Evolutionary conservation across 176 grass and related monocot genomes (phyloP).

Genomic region (Oryza meyeriana): DNA sequence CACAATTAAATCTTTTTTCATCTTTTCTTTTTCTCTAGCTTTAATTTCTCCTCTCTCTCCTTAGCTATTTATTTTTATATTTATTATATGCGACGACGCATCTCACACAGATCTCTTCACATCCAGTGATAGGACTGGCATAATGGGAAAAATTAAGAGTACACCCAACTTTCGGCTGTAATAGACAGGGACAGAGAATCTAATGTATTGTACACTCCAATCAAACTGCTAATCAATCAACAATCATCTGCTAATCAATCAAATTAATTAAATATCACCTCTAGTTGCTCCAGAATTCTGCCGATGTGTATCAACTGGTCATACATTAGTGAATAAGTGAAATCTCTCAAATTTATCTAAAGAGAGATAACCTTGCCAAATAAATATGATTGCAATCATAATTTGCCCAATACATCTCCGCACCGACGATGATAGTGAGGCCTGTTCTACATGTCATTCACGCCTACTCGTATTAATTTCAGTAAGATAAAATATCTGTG

Average conservation of each 20-base stretch:
- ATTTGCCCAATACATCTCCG: neutral
- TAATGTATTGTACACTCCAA: slow-evolving; percentile 38
- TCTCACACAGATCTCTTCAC: slow-evolving; percentile 46
- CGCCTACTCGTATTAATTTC: neutral
- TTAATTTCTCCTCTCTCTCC: neutral
- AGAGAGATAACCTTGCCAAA: neutral
- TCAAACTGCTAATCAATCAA: slow-evolving; percentile 30
- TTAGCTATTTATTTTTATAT: neutral
- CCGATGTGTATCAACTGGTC: neutral
- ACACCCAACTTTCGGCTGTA: slow-evolving; percentile 52
- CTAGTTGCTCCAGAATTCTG: neutral
- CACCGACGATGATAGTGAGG: neutral
- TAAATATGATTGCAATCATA: neutral
- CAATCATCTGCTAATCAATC: neutral
- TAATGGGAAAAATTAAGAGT: slow-evolving; percentile 31
- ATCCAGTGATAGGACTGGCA: slow-evolving; percentile 39
- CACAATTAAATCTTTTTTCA: neutral
- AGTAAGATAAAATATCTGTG: neutral
- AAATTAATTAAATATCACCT: neutral
- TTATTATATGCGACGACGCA: neutral
- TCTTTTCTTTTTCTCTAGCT: neutral
- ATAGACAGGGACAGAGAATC: slow-evolving; percentile 49
- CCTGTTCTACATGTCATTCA: no score
- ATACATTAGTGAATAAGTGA: slow-evolving; percentile 16
- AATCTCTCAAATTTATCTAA: neutral